Conservation (phyloP, 805 yeast genomes). For the Groenewaldozyma tartarivorans region DNA sequence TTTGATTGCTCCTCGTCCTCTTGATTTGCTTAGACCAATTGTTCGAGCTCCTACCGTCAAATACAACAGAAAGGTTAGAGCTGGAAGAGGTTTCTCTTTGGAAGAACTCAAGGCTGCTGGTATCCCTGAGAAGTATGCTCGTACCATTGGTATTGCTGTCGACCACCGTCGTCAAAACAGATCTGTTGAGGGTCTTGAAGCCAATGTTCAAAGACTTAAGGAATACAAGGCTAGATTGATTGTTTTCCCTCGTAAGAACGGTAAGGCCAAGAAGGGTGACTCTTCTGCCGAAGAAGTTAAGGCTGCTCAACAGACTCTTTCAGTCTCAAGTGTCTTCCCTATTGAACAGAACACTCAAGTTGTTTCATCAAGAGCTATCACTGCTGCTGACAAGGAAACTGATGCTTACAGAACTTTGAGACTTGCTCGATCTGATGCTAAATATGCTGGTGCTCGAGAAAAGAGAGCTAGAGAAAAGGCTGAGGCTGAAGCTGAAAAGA, state of each 20-base stretch:
- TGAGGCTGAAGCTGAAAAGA: constrained; percentile 99
- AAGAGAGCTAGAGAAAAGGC: constrained; percentile 96
- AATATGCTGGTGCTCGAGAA: constrained; percentile 90
- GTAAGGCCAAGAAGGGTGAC: constrained; percentile 43
- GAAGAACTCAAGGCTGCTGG: constrained; percentile 99
- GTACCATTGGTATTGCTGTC: constrained; percentile 97
- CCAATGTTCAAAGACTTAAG: constrained; percentile 91
- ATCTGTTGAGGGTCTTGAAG: constrained; percentile 88
- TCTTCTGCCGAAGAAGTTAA: constrained; percentile 53
- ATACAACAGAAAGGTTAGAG: constrained; percentile 99
- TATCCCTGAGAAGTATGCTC: constrained; percentile 86
- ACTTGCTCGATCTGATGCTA: constrained; percentile 89
- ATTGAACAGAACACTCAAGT: constrained; percentile 69
- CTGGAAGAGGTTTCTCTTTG: constrained; percentile 98
- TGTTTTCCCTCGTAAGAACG: constrained; percentile 86
- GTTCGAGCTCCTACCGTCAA: constrained; percentile 98
- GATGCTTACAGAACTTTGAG: constrained; percentile 93
- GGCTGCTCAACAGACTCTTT: constrained; percentile 59
- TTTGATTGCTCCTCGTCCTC: constrained; percentile 92
- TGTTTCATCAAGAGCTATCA: constrained; percentile 79
- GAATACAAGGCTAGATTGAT: constrained; percentile 94
- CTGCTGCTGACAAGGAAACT: constrained; percentile 51
- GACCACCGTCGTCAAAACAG: constrained; percentile 99
- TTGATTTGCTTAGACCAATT: constrained; percentile 92
- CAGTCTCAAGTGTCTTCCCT: constrained; percentile 78